These are phyloP conservation scores for Penicillium sp. DNA, from an alignment of 2,329 filamentous ascomycete species.

Conservation along the genomic window DNA sequence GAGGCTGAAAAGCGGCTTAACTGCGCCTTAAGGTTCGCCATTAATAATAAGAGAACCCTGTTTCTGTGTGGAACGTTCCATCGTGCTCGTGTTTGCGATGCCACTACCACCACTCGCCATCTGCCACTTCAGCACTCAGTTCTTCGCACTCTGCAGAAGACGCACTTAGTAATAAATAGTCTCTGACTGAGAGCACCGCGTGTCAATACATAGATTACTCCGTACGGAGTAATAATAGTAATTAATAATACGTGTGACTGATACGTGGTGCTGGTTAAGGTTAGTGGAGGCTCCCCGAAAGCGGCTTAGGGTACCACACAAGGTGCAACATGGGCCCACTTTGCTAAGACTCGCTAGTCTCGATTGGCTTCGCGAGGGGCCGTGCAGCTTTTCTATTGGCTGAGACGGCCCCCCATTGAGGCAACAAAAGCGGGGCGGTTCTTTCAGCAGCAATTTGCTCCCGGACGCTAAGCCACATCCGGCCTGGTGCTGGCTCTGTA, in stretches of 20 bases:
- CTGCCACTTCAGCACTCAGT: too few relatives aligned
- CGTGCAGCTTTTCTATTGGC: neutral
- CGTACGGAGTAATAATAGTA: too few relatives aligned
- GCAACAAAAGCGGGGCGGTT: neutral
- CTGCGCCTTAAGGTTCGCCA: too few relatives aligned
- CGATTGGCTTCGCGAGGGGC: neutral
- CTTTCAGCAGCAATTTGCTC: neutral
- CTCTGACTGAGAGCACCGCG: too few relatives aligned
- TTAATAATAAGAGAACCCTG: neutral
- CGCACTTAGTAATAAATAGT: too few relatives aligned
- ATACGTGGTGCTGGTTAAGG: too few relatives aligned
- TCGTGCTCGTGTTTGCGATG: neutral
- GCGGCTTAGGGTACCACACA: neutral
- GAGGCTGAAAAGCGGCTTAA: conserved; percentile 5
- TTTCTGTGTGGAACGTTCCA: neutral
- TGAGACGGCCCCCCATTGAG: neutral
- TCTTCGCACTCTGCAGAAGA: too few relatives aligned
- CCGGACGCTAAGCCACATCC: conserved; percentile 1
- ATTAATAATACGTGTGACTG: too few relatives aligned
- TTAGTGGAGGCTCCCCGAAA: neutral
- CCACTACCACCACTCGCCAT: too few relatives aligned
- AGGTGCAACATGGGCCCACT: neutral
- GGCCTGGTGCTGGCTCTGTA: neutral
- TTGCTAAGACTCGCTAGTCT: neutral
- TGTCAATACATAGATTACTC: neutral